Evolutionary conservation across 2,329 filamentous ascomycete species (phyloP), one percentile per base, ranked within the genome.

Genomic region (Dothiorella sarmentorum): DNA sequence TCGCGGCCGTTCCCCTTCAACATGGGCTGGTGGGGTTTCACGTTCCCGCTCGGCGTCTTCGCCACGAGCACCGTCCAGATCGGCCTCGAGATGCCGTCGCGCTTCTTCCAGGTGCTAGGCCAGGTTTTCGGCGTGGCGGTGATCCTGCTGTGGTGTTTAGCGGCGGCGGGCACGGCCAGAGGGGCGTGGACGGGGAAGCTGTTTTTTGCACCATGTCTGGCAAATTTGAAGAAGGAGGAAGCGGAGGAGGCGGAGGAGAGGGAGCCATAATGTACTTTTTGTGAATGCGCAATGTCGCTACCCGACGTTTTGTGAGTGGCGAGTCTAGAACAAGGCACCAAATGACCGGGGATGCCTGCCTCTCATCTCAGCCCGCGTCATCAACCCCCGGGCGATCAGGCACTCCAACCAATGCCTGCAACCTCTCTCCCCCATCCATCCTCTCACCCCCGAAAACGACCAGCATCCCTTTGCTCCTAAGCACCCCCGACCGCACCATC

Each of bases 1-100:
- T 64, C 63, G 40, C 63, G 62, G 51, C 60, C 61, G 45, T 80
- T 82, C 61, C 78, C 80, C 0, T 82, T 83, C 66, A 83, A 84
- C 65, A 79, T 83, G 67, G 81, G 81, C n/a, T 81, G 80, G 80
- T 83, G 79, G 80, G 78, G 78, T 3, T 82, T 82, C 60, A 80
- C 76, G 0, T 83, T 83, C 61, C 81, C 80, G 0, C 62, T 81
- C 5, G 81, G 81, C 13, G 80, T 82, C 1, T 82, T 78, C 64
- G 74, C 80, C 0, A 67, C 75, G 4, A 73, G 65, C 22, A 78
- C 76, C 0, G 71, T 68, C 2, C 66, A 68, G 29, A 69, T 78
- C 57, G 79, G 76, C 3, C 67, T 71, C 35, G 78, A 82, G 61
- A 70, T 83, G 60, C 76, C 77, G 2, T 81, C 76, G 26, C 59